Conservation (phyloP, 208 protist species). For the Leishmania major region DNA sequence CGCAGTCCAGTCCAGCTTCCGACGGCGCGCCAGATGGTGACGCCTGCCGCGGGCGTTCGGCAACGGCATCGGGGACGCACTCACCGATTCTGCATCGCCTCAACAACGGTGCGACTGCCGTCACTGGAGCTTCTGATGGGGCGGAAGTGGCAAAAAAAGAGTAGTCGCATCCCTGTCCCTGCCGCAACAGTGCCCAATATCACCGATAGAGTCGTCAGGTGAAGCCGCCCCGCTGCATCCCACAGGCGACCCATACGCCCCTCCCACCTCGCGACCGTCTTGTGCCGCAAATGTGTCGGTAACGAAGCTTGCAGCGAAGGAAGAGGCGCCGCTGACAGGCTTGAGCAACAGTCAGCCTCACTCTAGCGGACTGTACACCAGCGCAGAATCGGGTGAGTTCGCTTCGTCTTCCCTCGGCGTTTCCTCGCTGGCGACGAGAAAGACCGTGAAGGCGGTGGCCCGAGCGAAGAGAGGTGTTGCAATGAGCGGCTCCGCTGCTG, state of each 20-base stretch:
- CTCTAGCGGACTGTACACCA: neutral
- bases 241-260: neutral
- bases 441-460: neutral
- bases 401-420: neutral
- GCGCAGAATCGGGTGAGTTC: neutral
- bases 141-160: neutral
- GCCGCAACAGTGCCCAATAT: neutral
- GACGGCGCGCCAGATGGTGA: constrained; percentile 11
- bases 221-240: neutral
- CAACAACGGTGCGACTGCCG: neutral
- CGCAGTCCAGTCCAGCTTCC: constrained; percentile 1
- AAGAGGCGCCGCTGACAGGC: neutral
- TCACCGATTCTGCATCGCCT: neutral
- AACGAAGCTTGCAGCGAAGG: neutral
- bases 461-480: neutral
- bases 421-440: neutral
- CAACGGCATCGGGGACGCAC: neutral
- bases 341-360: neutral
- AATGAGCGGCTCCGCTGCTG: neutral
- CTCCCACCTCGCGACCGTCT: neutral
- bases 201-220: neutral
- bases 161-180: neutral
- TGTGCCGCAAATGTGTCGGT: neutral
- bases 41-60: neutral
- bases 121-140: neutral